Evolutionary conservation across 345 rosid genomes (phyloP).

Genomic region (Gossypium arboreum): DNA sequence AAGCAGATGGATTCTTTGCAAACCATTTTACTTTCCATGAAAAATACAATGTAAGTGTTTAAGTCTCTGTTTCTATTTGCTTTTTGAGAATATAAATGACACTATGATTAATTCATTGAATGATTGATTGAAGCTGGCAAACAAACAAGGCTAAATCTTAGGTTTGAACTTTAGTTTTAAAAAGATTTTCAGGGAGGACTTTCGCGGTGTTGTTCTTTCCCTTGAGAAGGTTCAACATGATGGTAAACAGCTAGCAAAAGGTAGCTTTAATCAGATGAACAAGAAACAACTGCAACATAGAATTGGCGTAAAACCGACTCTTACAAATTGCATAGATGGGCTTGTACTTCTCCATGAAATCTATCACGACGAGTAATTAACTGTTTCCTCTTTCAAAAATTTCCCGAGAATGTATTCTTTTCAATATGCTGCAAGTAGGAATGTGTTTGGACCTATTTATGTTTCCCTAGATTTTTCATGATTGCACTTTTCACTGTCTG

Average conservation of each 20-base stretch:
- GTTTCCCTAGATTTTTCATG: not conserved
- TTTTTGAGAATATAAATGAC: not conserved
- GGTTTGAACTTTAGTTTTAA: not conserved
- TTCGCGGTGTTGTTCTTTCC: slow-evolving; percentile 43
- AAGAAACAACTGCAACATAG: slow-evolving; percentile 45
- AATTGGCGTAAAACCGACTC: slow-evolving; percentile 66
- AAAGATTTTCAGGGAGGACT: slow-evolving; percentile 49
- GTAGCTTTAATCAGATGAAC: slow-evolving; percentile 38
- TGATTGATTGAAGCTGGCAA: not conserved
- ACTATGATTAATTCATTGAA: not conserved
- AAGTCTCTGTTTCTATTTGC: not conserved
- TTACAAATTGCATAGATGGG: slow-evolving; percentile 69
- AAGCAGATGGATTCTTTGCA: slow-evolving; percentile 72
- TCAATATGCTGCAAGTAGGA: not conserved
- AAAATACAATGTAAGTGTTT: slow-evolving; percentile 44
- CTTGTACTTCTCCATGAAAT: slow-evolving; percentile 61
- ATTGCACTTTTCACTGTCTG: not conserved
- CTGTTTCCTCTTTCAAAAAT: not conserved
- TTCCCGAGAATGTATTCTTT: not conserved
- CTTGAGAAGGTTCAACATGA: slow-evolving; percentile 55
- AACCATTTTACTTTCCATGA: slow-evolving; percentile 52
- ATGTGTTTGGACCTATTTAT: not conserved
- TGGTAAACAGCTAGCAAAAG: slow-evolving; percentile 47
- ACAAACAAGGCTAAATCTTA: not conserved
- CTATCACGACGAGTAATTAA: slow-evolving; percentile 65